These are phyloP conservation scores for Saraca asoca DNA, from an alignment of 331 rosid genomes.

Conservation along the genomic window DNA sequence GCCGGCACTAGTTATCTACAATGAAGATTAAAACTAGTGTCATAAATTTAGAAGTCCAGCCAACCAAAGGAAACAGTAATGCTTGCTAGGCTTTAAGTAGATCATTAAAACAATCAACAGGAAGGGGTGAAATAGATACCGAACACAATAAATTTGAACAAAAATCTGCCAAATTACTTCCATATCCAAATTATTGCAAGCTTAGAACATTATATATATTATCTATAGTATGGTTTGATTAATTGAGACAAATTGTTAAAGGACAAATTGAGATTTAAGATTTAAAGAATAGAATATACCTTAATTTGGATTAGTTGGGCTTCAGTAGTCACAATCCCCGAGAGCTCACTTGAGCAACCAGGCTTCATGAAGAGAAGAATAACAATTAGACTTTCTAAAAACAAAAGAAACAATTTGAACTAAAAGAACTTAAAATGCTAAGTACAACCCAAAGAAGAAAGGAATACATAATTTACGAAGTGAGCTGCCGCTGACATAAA, in stretches of 20 bases:
- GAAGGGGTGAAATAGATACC: neutral
- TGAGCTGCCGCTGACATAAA: too few species aligned
- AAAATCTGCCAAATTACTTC: constrained; percentile 6
- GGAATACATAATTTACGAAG: neutral
- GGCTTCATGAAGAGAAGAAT: constrained; percentile 62
- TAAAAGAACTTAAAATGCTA: neutral
- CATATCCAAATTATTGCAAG: constrained; percentile 13
- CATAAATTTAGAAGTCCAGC: constrained; percentile 2
- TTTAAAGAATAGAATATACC: constrained; percentile 51
- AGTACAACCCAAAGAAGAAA: constrained; percentile 25
- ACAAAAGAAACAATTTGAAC: neutral
- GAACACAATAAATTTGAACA: neutral
- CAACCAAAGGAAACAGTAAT: constrained; percentile 33
- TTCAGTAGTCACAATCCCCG: constrained; percentile 59
- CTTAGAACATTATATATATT: neutral
- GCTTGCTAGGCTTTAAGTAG: constrained; percentile 14
- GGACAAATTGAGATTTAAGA: constrained; percentile 9
- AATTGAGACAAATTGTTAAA: neutral
- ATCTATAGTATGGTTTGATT: constrained; percentile 19
- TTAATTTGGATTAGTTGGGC: constrained; percentile 90
- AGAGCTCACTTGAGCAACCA: constrained; percentile 96
- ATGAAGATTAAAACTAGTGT: constrained; percentile 17
- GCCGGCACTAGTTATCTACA: constrained; percentile 82
- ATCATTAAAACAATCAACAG: constrained; percentile 2
- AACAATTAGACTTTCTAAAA: constrained; percentile 28